These are phyloP conservation scores for Volutella citrinella DNA, from an alignment of 2,329 filamentous ascomycete species.

Conservation along the genomic window DNA sequence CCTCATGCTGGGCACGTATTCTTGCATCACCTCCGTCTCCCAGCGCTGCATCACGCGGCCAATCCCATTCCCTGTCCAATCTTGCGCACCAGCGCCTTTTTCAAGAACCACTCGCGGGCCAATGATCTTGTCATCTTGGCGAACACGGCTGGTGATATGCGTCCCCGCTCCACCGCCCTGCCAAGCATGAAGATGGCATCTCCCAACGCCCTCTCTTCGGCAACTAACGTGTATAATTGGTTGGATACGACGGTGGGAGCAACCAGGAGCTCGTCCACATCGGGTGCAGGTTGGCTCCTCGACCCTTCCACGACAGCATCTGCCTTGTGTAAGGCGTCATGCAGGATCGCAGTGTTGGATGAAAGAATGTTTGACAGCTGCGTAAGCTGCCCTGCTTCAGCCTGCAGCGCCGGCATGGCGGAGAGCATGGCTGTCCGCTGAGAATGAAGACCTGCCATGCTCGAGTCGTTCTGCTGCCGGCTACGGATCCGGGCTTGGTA, in stretches of 20 bases:
- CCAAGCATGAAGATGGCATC: conserved; percentile 85
- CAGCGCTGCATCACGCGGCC: conserved; percentile 28
- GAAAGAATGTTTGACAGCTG: conserved; percentile 68
- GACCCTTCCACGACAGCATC: conserved; percentile 74
- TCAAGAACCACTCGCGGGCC: conserved; percentile 77
- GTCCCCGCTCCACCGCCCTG: conserved; percentile 68
- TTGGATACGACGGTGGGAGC: conserved; percentile 90
- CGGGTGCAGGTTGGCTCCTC: conserved; percentile 65
- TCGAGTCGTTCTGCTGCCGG: conserved; percentile 69
- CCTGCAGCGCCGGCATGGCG: conserved; percentile 67
- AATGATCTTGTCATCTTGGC: conserved; percentile 73
- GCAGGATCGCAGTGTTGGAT: conserved; percentile 76
- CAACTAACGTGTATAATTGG: conserved; percentile 84
- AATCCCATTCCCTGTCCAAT: conserved; percentile 76
- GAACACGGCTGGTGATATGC: conserved; percentile 70
- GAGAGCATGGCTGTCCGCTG: conserved; percentile 75
- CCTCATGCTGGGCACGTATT: too few relatives aligned
- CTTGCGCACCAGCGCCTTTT: conserved; percentile 77
- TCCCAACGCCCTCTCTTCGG: conserved; percentile 82
- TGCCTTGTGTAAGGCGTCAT: conserved; percentile 72
- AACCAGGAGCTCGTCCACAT: conserved; percentile 88
- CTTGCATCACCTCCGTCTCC: too few relatives aligned
- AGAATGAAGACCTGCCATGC: conserved; percentile 70
- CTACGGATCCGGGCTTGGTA: conserved; percentile 66
- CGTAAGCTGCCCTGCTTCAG: conserved; percentile 69